Percentiles rank a stretch among this genome's conserved stretches.
phyloP scores from a whole-genome alignment of 495 filamentous ascomycete genomes.

The Penicillium odoratum region DNA sequence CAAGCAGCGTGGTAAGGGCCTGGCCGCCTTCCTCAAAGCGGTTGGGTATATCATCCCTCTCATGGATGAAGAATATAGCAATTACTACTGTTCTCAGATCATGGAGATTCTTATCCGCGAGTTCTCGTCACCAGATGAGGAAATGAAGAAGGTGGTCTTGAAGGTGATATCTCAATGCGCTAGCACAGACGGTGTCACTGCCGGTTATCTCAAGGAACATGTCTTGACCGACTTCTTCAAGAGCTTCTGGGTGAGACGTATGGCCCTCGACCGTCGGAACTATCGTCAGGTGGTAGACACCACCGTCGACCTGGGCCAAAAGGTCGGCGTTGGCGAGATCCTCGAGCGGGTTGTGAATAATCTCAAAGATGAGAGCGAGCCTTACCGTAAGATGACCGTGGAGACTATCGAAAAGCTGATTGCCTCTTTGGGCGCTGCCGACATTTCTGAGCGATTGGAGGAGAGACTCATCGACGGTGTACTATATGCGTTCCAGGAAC shows the following conservation, averaged over 20 bases:
- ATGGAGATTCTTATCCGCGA: slow-evolving; percentile 98
- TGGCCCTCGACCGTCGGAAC: slow-evolving; percentile 96
- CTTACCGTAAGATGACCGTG: slow-evolving; percentile 98
- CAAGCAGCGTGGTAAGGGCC: slow-evolving; percentile 93
- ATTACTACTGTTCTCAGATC: slow-evolving; percentile 97
- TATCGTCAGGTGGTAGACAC: slow-evolving; percentile 98
- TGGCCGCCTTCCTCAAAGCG: slow-evolving; percentile 95
- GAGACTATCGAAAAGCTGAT: slow-evolving; percentile 97
- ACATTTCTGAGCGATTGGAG: slow-evolving; percentile 89
- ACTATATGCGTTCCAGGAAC: slow-evolving; percentile 96
- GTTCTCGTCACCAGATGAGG: slow-evolving; percentile 94
- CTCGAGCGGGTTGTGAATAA: slow-evolving; percentile 90
- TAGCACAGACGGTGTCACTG: slow-evolving; percentile 90
- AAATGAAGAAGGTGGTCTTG: slow-evolving; percentile 99
- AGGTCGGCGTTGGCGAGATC: slow-evolving; percentile 94
- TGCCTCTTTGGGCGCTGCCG: slow-evolving; percentile 86
- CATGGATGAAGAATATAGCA: slow-evolving; percentile 99
- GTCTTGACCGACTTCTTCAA: slow-evolving; percentile 97
- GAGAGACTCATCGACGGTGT: slow-evolving; percentile 94
- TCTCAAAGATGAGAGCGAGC: slow-evolving; percentile 96
- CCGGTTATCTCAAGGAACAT: slow-evolving; percentile 89
- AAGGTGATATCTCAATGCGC: slow-evolving; percentile 98
- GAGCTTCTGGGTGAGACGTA: slow-evolving; percentile 95
- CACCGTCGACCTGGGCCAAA: slow-evolving; percentile 95
- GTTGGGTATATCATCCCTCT: slow-evolving; percentile 98